phyloP scores from a whole-genome alignment of 2,329 filamentous ascomycete genomes.

The Colletotrichum truncatum region DNA sequence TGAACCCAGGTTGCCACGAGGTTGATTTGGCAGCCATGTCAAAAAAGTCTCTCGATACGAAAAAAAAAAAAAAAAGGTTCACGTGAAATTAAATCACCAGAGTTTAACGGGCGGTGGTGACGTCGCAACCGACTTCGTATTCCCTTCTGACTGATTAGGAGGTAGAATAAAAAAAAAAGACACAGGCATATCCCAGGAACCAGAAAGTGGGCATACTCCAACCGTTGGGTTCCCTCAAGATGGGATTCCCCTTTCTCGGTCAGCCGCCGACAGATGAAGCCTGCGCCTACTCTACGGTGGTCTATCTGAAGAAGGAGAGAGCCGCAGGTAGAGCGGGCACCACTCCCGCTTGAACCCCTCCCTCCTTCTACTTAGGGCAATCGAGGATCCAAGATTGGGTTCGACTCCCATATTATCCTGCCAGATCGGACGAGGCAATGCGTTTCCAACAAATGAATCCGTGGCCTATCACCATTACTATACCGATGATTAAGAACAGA shows the following conservation, averaged over 20 bases:
- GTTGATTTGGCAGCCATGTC: not conserved
- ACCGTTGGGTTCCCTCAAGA: not conserved
- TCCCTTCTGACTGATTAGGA: not conserved
- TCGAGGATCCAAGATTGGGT: conserved; percentile 7
- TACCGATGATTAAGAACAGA: conserved; percentile 14
- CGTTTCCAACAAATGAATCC: not conserved
- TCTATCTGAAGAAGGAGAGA: not conserved
- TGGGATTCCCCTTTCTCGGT: conserved; percentile 13
- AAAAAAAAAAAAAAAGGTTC: not conserved
- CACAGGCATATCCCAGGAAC: conserved; percentile 1
- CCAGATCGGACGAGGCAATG: conserved; percentile 6
- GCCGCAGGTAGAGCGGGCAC: conserved; percentile 5
- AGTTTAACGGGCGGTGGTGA: conserved; percentile 16
- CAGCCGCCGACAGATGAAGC: conserved; percentile 5
- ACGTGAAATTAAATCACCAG: not conserved
- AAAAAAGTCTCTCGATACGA: not conserved
- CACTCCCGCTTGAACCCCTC: not conserved
- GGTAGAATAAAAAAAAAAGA: no score
- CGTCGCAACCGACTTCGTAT: not conserved
- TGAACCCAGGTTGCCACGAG: conserved; percentile 14
- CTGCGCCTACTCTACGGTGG: not conserved
- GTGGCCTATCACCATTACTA: not conserved
- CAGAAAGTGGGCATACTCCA: not conserved
- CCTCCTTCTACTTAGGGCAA: conserved; percentile 2
- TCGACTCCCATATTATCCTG: conserved; percentile 6